Conservation (phyloP, 345 rosid genomes). For the Hirschfeldia incana region DNA sequence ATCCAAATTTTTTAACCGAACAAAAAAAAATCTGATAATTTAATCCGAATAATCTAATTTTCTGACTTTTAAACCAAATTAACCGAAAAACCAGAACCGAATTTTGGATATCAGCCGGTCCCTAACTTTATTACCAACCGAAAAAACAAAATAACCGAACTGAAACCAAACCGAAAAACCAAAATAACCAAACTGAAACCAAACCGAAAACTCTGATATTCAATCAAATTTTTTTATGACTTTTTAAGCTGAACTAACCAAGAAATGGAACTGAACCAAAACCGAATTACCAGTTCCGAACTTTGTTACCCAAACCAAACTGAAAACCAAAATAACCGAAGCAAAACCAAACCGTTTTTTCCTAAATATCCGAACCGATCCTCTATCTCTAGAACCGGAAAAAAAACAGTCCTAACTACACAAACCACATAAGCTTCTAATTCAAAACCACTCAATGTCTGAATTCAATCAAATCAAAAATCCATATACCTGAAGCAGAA, state of each 20-base stretch:
- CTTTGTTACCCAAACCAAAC: background rate
- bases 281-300: background rate
- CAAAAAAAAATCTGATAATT: background rate
- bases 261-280: background rate
- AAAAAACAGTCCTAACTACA: background rate
- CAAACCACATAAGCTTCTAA: background rate
- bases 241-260: background rate
- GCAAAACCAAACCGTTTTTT: background rate
- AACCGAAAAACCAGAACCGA: background rate
- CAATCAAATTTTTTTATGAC: too few relatives aligned
- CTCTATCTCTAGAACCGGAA: background rate
- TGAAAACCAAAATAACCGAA: background rate
- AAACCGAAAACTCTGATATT: background rate
- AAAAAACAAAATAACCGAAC: too few relatives aligned
- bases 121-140: too few relatives aligned
- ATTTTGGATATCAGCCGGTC: background rate
- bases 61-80: background rate
- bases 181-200: background rate
- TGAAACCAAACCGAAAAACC: background rate
- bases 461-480: background rate
- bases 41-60: background rate
- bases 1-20: too few relatives aligned
- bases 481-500: constrained; percentile 79
- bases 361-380: background rate
- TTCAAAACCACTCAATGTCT: background rate